Percentiles rank a stretch among this genome's conserved stretches.
phyloP scores from a whole-genome alignment of 106 monocot species.

The Alisma plantagoaquatica region DNA sequence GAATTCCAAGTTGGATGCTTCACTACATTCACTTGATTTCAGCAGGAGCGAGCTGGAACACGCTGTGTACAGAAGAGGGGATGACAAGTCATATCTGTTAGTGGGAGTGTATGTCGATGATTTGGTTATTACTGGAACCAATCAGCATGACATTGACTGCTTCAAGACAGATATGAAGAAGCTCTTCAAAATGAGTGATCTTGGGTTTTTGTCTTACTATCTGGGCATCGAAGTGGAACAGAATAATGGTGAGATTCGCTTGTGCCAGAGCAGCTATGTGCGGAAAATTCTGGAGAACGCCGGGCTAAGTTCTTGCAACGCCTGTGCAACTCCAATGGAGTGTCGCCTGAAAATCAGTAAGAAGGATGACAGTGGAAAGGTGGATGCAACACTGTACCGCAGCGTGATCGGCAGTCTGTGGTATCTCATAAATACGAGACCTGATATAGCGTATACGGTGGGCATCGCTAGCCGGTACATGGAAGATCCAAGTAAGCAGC shows the following conservation, averaged over 20 bases:
- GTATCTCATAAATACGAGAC: too few species aligned
- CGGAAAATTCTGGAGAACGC: background rate
- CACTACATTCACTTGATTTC: background rate
- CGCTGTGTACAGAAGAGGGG: background rate
- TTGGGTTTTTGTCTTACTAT: too few species aligned
- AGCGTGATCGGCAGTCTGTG: too few species aligned
- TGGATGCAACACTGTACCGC: too few species aligned
- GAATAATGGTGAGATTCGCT: background rate
- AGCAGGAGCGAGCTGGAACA: background rate
- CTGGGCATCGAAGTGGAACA: background rate
- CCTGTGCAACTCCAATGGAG: too few species aligned
- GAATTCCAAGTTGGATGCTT: background rate
- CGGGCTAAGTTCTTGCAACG: background rate
- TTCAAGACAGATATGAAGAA: background rate
- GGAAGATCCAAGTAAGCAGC: background rate
- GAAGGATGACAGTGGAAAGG: too few species aligned
- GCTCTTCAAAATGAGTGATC: too few species aligned
- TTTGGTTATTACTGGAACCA: background rate
- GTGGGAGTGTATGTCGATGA: background rate
- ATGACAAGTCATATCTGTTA: background rate
- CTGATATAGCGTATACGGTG: background rate
- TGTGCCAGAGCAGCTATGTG: background rate
- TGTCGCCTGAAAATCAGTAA: too few species aligned
- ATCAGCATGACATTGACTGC: background rate
- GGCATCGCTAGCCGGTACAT: background rate